phyloP scores from a whole-genome alignment of 768 basidiomycete genomes.

The Mrakia blollopis region DNA sequence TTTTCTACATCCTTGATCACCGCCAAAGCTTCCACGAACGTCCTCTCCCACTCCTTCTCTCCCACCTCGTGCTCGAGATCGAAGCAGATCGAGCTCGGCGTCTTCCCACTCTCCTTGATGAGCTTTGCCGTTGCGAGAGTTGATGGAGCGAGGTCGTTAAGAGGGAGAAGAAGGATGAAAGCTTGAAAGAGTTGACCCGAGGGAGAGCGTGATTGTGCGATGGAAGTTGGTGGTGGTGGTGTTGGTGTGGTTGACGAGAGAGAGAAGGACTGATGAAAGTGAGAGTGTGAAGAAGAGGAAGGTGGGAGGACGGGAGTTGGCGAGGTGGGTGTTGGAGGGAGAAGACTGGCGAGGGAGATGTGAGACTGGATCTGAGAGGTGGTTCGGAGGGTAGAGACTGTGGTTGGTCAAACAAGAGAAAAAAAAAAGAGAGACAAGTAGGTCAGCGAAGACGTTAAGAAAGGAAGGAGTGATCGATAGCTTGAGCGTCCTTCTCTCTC shows the following conservation, averaged over 20 bases:
- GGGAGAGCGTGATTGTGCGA: neutral
- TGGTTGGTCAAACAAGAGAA: neutral
- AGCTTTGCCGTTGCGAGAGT: conserved; percentile 13
- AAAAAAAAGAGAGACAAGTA: neutral
- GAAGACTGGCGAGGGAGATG: neutral
- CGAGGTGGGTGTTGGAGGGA: neutral
- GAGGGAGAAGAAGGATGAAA: conserved; percentile 15
- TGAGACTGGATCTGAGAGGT: conserved; percentile 16
- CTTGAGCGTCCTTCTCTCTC: no score
- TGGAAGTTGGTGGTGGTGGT: neutral
- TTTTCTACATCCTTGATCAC: neutral
- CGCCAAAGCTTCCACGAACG: conserved; percentile 10
- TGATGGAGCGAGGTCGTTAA: conserved; percentile 25
- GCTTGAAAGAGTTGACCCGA: neutral
- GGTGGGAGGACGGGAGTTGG: neutral
- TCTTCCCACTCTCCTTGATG: conserved; percentile 20
- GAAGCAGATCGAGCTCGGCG: conserved; percentile 21
- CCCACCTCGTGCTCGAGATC: conserved; percentile 21
- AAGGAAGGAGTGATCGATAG: no score
- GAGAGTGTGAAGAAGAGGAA: no score
- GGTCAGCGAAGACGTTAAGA: neutral
- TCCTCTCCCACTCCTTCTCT: conserved; percentile 21
- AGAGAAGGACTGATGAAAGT: neutral
- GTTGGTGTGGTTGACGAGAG: neutral
- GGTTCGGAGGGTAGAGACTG: conserved; percentile 12